A percentile compares a stretch with the other conserved stretches of the same genome.
These are phyloP conservation scores for Alternaria gaisen DNA, from an alignment of 2,329 filamentous ascomycete species.

Conservation along the genomic window DNA sequence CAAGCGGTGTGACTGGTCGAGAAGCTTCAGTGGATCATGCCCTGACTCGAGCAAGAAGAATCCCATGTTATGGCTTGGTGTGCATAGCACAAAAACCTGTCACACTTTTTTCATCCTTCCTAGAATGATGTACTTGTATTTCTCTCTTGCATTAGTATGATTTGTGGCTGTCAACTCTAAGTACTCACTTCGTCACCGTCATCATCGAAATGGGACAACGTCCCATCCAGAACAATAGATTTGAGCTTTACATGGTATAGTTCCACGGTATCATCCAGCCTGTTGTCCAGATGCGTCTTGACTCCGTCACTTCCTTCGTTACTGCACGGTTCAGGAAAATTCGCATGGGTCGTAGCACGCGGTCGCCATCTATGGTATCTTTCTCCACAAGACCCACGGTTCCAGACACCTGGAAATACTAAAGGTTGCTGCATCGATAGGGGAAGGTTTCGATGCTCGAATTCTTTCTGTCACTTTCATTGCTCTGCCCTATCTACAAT, in stretches of 20 bases:
- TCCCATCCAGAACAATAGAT: neutral
- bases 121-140: neutral
- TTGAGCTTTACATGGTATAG: neutral
- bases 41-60: neutral
- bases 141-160: neutral
- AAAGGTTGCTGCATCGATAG: neutral
- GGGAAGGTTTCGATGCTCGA: neutral
- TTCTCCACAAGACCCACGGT: neutral
- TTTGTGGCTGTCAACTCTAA: neutral
- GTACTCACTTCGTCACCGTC: neutral
- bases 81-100: neutral
- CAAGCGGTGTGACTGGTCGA: conserved; percentile 3
- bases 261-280: neutral
- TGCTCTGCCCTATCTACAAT: neutral
- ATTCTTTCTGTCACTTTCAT: neutral
- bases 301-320: neutral
- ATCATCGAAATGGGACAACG: neutral
- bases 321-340: neutral
- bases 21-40: neutral
- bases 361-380: neutral
- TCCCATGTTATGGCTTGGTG: neutral
- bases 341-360: neutral
- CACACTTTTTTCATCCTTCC: neutral
- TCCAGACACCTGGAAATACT: neutral
- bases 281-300: neutral